Conservation (phyloP, 257 asterid species). For the Jaltomata sinuosa region DNA sequence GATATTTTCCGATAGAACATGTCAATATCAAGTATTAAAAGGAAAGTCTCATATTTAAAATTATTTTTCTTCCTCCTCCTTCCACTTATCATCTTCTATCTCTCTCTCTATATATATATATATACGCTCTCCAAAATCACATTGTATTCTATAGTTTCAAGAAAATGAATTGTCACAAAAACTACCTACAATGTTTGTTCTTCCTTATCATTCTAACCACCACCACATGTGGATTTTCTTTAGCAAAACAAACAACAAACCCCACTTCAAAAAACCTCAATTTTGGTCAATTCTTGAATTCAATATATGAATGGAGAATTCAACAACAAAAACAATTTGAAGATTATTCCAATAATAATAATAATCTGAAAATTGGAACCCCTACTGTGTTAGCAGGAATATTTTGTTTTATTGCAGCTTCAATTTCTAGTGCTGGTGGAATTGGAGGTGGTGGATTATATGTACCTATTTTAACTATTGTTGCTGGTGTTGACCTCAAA, state of each 20-base stretch:
- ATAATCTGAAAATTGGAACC: slow-evolving; percentile 1
- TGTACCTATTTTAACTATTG: slow-evolving; percentile 58
- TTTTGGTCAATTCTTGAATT: slow-evolving; percentile 8
- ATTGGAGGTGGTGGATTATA: slow-evolving; percentile 81
- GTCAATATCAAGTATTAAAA: no score
- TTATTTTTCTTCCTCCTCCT: neutral
- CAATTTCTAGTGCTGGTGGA: slow-evolving; percentile 79
- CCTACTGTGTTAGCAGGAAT: slow-evolving; percentile 32
- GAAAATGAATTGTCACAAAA: neutral
- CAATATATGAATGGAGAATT: slow-evolving; percentile 18
- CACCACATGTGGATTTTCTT: slow-evolving; percentile 15
- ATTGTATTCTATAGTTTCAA: neutral
- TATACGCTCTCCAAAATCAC: neutral
- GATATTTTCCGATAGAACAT: no score
- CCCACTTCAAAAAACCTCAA: neutral
- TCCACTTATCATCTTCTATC: neutral
- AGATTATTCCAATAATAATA: neutral
- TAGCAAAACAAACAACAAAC: slow-evolving; percentile 22
- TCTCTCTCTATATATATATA: no score
- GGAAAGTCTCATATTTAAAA: neutral
- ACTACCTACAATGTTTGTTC: slow-evolving; percentile 1
- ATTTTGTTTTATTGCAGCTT: slow-evolving; percentile 54
- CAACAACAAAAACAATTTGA: neutral
- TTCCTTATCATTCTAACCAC: slow-evolving; percentile 10
- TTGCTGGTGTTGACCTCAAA: slow-evolving; percentile 64